phyloP scores from a whole-genome alignment of 495 filamentous ascomycete species.

The Pyronema omphalodes region DNA sequence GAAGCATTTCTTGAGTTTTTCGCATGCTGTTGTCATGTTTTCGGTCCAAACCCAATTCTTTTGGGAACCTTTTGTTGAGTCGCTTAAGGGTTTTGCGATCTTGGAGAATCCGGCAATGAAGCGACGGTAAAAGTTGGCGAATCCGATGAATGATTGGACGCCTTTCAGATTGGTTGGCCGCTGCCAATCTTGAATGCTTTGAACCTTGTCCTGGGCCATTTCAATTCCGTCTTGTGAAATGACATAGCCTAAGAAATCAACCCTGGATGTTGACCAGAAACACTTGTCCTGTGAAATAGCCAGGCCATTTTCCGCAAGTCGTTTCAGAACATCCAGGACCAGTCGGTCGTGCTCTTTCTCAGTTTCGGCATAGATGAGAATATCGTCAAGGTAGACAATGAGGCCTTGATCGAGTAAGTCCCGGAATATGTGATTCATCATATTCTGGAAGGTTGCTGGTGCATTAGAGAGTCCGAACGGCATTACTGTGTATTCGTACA shows the following conservation, averaged over 20 bases:
- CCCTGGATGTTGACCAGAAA: background rate
- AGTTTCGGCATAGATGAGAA: background rate
- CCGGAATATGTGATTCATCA: background rate
- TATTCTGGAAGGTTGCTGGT: background rate
- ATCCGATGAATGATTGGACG: constrained; percentile 13
- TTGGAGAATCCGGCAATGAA: constrained; percentile 2
- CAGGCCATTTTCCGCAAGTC: background rate
- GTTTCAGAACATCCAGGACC: background rate
- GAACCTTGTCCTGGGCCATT: constrained; percentile 20
- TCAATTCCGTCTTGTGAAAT: constrained; percentile 7
- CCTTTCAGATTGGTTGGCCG: background rate
- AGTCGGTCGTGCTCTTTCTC: background rate
- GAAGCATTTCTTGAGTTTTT: background rate
- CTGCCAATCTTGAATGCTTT: constrained; percentile 16
- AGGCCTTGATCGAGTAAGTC: background rate
- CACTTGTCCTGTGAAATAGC: background rate
- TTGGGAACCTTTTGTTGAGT: background rate
- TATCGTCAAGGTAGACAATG: background rate
- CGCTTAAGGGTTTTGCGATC: background rate
- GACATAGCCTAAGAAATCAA: background rate
- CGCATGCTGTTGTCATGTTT: background rate
- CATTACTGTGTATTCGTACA: background rate
- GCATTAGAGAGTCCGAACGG: background rate
- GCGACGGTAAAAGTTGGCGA: constrained; percentile 11
- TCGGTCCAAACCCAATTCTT: background rate